These are phyloP conservation scores for Theobroma grandiflorum DNA, from an alignment of 441 rosid species.

Conservation along the genomic window DNA sequence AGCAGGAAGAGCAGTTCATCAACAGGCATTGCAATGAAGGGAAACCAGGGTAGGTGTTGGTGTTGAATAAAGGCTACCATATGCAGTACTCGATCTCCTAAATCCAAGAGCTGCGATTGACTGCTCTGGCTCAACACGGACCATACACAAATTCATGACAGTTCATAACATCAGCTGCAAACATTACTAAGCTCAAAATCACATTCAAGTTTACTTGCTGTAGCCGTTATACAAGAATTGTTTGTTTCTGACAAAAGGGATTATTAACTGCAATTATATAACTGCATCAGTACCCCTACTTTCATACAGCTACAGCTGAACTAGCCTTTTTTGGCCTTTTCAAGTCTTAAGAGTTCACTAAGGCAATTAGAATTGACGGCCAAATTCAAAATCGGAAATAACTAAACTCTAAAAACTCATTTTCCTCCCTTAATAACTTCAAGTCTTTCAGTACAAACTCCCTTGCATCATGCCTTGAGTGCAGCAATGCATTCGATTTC, in stretches of 20 bases:
- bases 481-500: constrained; percentile 96
- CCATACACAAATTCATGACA: not conserved
- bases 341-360: not conserved
- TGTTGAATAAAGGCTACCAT: too few species aligned
- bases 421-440: constrained; percentile 1
- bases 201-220: not conserved
- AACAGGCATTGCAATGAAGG: too few species aligned
- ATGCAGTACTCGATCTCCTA: too few species aligned
- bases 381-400: not conserved
- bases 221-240: not conserved
- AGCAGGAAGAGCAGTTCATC: too few species aligned
- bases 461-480: constrained; percentile 35
- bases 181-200: not conserved
- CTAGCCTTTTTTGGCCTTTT: not conserved
- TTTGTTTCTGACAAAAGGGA: not conserved
- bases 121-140: not conserved
- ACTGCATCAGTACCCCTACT: not conserved
- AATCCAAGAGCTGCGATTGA: too few species aligned
- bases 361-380: not conserved
- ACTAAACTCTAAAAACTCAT: not conserved
- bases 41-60: too few species aligned
- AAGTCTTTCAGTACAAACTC: not conserved
- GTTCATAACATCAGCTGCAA: not conserved
- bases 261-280: not conserved
- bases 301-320: not conserved